Base-by-base conservation (phyloP, 1,284 basidiomycete species). In the Trichosporon ovoides region DNA sequence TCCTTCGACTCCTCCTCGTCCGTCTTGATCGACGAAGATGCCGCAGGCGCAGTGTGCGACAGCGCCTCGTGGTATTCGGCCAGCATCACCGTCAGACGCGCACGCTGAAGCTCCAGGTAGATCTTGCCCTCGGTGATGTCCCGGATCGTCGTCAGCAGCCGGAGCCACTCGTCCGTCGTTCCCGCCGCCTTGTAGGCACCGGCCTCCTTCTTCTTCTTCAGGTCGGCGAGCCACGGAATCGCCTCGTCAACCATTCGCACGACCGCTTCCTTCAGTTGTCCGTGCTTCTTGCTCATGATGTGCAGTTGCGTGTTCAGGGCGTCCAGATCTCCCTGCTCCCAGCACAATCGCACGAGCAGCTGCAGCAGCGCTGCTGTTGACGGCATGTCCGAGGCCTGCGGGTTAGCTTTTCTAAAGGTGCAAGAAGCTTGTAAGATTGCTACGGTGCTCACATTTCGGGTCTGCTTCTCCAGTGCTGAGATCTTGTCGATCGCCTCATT, bases 101-200 rank as follows among this genome's bases (percentile, higher is more conserved):
- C 96, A 64, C 96, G 84, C 35, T 92, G 93, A 3, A 97, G 93
- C 81, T 99, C 96, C 55, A 99, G 81, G 81, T 95, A 98, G 68
- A 98, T 94, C 85, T 98, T 98, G 59, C 95, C 95, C 79, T 98
- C 95, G 0, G 95, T 96, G 34, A 99, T 91, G 52, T 84, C 83
- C 69, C 96, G 83, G 65, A 99, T 76, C 3, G 91, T 93, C 78
- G 95, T 87, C 48, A 96, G 84, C 43, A 96, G 78, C 69, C 91
- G 86, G 55, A 96, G 79, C 91, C 91, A 95, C 72, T 82, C 84
- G 67, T 86, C 84, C 49, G 82, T 77, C 19, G 88, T 88, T 61
- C 85, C 83, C 7, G 37, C 33, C 14, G 35, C 16, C 66, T 70
- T 66, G 61, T 58, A 76, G 55, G 73, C 68, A 31, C 74, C 73